Base-by-base conservation (phyloP, 768 basidiomycete genomes). In the Filobasidium wieringae region DNA sequence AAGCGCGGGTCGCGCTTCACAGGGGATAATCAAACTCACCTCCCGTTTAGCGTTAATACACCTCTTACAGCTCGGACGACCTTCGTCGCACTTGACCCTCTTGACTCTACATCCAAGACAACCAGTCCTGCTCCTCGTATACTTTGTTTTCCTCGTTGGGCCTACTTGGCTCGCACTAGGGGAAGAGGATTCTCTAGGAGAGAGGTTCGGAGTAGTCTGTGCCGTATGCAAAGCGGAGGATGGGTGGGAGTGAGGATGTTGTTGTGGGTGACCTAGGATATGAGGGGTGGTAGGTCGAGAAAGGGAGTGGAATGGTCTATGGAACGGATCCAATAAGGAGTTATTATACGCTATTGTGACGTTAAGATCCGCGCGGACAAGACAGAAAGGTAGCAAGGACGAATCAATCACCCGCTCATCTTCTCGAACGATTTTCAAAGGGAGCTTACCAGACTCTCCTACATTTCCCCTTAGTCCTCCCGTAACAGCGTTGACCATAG, bases 41-140 rank as follows among this genome's bases (percentile, higher is more conserved):
- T 88, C 86, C 73, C 88, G 79, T 66, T 88, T 85, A 9, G 86
- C 85, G 72, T 88, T 87, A 26, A 83, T 81, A 66, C 89, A 93
- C 33, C 88, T 82, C 78, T 83, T 82, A 76, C 90, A 93, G 57
- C 79, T 80, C 55, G 90, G 91, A 70, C 90, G 87, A 12, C 80
- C 80, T 75, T 96, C 91, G 72, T 92, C 91, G 74, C 91, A 96
- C 86, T 95, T 95, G 68, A 96, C 88, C 79, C 93, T 88, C 79
- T 92, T 91, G 62, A 83, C 81, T 66, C 91, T 81, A 79, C 91
- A 96, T 40, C 88, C 91, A 70, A 93, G 76, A 71, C 91, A 96
- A 24, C 91, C 91, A 0, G 89, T 90, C 77, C 93, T 91, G 75
- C 87, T 88, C 66, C 91, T 81, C 62, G 87, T 89, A 66, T 92